These are phyloP conservation scores for Elongisporangium senticosum DNA, from an alignment of 352 stramenopile species.

Conservation along the genomic window DNA sequence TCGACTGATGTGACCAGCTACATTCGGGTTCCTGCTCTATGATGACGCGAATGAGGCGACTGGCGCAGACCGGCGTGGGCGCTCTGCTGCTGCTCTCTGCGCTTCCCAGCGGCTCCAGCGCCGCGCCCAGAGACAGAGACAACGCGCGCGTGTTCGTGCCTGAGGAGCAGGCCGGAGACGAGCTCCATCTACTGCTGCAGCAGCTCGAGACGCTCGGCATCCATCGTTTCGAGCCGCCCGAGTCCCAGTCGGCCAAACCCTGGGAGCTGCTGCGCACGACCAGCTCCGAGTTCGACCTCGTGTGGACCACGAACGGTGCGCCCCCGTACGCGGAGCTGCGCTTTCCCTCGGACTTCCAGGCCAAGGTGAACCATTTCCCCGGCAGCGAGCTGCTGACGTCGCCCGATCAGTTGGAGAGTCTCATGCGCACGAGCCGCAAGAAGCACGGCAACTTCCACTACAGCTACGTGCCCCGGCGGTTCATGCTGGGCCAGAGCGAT, in stretches of 20 bases:
- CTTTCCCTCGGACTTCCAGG: slow-evolving; percentile 30
- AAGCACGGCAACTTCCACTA: slow-evolving; percentile 63
- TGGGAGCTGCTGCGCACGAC: slow-evolving; percentile 39
- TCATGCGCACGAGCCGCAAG: slow-evolving; percentile 38
- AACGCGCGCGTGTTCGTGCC: slow-evolving; percentile 45
- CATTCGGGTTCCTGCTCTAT: slow-evolving; percentile 2
- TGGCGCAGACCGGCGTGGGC: not conserved
- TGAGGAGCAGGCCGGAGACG: slow-evolving; percentile 22
- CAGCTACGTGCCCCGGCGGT: slow-evolving; percentile 54
- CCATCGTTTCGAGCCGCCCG: slow-evolving; percentile 31
- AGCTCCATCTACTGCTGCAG: slow-evolving; percentile 38
- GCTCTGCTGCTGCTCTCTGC: slow-evolving; percentile 11
- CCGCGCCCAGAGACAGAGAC: not conserved
- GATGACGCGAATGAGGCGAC: slow-evolving; percentile 1
- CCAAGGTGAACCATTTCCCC: slow-evolving; percentile 72
- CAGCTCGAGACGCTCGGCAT: slow-evolving; percentile 52
- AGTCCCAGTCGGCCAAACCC: slow-evolving; percentile 11
- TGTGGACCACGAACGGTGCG: slow-evolving; percentile 38
- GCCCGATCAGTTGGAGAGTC: slow-evolving; percentile 31
- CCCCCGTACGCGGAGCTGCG: slow-evolving; percentile 32
- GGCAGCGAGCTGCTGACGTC: slow-evolving; percentile 44
- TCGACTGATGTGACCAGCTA: not conserved
- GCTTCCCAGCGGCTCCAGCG: not conserved
- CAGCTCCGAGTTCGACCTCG: slow-evolving; percentile 55
- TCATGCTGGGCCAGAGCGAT: slow-evolving; percentile 43